Conservation (phyloP, 139 green algal genomes). For the Zygnema cylindricum region DNA sequence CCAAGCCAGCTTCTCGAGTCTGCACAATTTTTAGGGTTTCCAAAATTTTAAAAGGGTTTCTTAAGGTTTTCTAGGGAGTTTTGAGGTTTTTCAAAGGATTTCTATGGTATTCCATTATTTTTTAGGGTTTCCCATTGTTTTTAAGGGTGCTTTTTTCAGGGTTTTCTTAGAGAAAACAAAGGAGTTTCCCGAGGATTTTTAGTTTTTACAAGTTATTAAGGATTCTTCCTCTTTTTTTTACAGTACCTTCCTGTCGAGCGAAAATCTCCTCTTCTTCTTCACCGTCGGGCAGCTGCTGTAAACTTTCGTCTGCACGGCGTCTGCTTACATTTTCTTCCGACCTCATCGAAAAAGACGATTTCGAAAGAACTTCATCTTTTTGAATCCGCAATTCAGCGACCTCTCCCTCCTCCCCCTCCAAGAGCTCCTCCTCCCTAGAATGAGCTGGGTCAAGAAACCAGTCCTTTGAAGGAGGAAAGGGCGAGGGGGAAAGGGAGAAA, state of each 20-base stretch:
- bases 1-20: not conserved
- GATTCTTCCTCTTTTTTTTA: no score
- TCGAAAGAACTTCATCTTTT: constrained; percentile 32
- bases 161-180: not conserved
- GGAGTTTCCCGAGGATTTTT: not conserved
- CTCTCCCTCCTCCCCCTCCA: not conserved
- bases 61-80: not conserved
- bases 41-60: no score
- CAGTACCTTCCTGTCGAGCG: constrained; percentile 16
- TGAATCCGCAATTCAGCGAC: constrained; percentile 4
- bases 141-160: not conserved
- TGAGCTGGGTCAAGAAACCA: not conserved
- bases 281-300: not conserved
- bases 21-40: no score
- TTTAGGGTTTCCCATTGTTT: not conserved
- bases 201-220: no score
- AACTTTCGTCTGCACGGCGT: not conserved
- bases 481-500: not conserved
- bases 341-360: constrained; percentile 3
- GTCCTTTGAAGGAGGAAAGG: constrained; percentile 4
- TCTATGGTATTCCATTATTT: not conserved
- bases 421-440: not conserved
- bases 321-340: constrained; percentile 20
- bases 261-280: constrained; percentile 11
- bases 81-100: not conserved